Evolutionary conservation across 1,139 yeast species (phyloP), one percentile per base, ranked within the genome.

Genomic region (Pichia sp.): DNA sequence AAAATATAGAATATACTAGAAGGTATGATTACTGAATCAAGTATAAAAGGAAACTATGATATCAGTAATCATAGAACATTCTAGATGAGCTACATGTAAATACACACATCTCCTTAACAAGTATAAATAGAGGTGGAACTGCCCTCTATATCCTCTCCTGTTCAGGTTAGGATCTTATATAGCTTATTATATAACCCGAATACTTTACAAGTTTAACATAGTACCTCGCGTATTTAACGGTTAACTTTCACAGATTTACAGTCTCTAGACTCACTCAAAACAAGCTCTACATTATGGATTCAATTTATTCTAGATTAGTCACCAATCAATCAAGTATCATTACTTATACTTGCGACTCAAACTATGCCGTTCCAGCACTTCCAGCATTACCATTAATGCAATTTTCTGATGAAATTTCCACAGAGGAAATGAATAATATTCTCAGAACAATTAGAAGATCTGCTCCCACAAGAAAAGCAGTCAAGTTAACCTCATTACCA

Each of bases 381-480:
- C 36, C 9, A 11, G 7, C 36, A 5, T 34, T 34, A 34, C 10
- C 10, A 29, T 11, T 11, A n/a, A 34, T 9, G 6, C 6, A 34
- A 16, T 10, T 11, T n/a, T 5, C 6, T n/a, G 7, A 34, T 7
- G 36, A 16, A 34, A 6, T 34, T 11, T 9, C 23, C 16, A 39
- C 29, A n/a, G 43, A 37, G 27, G 27, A 37, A 32, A 28, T 26
- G 10, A 39, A 37, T n/a, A 38, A 32, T 36, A 16, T 41, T n/a
- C 23, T 40, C 11, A 23, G 43, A 32, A 29, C 43, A 4, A 36
- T 40, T 35, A 40, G 32, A 40, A 23, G 36, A 26, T 31, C 43
- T 9, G 38, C 35, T 36, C 43, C 39, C 11, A n/a, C 43, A 10
- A 36, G 27, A 28, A 41, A 36, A 26, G 16, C 39, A 9, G 27